phyloP scores from a whole-genome alignment of 768 basidiomycete genomes.

The Suillus subalutaceus region DNA sequence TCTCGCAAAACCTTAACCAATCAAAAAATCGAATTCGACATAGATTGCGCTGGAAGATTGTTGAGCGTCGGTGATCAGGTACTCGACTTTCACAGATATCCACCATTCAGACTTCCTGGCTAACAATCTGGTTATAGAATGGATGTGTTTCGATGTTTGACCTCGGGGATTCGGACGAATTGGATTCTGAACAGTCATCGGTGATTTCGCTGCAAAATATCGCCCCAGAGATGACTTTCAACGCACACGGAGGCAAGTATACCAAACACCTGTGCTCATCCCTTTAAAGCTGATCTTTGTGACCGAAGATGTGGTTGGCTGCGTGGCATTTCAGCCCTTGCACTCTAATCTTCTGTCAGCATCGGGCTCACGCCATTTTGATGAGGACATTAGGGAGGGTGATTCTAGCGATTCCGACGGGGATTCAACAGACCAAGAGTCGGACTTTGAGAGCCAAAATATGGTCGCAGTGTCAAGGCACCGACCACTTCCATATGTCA shows the following conservation, averaged over 20 bases:
- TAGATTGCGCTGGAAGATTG: conserved; percentile 69
- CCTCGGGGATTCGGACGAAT: conserved; percentile 30
- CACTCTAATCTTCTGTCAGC: conserved; percentile 59
- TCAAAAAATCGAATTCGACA: conserved; percentile 77
- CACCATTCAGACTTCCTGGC: not conserved
- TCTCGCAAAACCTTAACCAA: conserved; percentile 49
- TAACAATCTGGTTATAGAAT: conserved; percentile 38
- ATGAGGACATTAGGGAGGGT: conserved; percentile 7
- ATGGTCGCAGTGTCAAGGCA: conserved; percentile 15
- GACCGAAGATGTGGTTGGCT: conserved; percentile 68
- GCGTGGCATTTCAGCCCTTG: conserved; percentile 73
- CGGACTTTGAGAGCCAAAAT: conserved; percentile 16
- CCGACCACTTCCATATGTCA: conserved; percentile 21
- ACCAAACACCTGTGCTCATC: not conserved
- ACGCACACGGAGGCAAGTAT: conserved; percentile 59
- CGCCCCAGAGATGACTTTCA: conserved; percentile 40
- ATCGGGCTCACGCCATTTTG: conserved; percentile 81
- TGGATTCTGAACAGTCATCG: not conserved
- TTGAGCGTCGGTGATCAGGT: conserved; percentile 74
- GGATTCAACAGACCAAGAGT: conserved; percentile 16
- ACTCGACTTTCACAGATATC: not conserved
- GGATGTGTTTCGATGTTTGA: conserved; percentile 67
- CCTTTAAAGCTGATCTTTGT: not conserved
- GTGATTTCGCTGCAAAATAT: conserved; percentile 18
- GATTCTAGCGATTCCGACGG: not conserved